Conservation (phyloP, 2,329 filamentous ascomycete species). For the Elsinoe fawcettii region DNA sequence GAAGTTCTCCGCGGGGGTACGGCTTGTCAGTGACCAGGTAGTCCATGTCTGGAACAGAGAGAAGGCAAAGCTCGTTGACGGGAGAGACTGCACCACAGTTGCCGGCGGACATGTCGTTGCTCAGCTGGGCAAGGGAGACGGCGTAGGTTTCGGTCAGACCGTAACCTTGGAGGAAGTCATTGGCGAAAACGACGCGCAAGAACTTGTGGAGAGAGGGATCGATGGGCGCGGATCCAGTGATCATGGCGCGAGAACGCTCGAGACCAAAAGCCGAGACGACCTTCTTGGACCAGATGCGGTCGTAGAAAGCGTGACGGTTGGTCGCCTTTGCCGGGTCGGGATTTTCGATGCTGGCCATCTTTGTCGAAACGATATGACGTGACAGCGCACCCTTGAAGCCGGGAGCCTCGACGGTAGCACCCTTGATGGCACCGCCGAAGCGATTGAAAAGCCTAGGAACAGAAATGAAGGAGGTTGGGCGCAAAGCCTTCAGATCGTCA, state of each 20-base stretch:
- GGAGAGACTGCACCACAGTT: slow-evolving; percentile 16
- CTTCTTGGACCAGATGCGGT: slow-evolving; percentile 15
- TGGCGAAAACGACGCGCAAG: slow-evolving; percentile 15
- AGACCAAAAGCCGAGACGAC: slow-evolving; percentile 16
- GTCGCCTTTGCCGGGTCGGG: slow-evolving; percentile 35
- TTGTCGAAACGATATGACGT: slow-evolving; percentile 15
- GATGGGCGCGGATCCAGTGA: slow-evolving; percentile 16
- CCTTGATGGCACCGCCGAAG: slow-evolving; percentile 17
- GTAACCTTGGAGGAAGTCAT: slow-evolving; percentile 16
- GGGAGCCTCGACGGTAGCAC: neutral
- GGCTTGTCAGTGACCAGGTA: slow-evolving; percentile 16
- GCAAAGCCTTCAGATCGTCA: slow-evolving; percentile 16
- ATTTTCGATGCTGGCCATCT: slow-evolving; percentile 14
- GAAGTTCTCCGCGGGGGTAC: slow-evolving; percentile 17
- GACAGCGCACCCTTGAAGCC: slow-evolving; percentile 15
- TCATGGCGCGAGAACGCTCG: slow-evolving; percentile 14
- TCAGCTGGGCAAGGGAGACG: slow-evolving; percentile 13
- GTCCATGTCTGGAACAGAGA: slow-evolving; percentile 16
- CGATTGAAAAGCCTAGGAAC: slow-evolving; percentile 16
- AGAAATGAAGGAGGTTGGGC: slow-evolving; percentile 14
- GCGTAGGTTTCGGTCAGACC: slow-evolving; percentile 18
- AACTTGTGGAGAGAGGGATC: slow-evolving; percentile 16
- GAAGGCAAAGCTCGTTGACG: slow-evolving; percentile 13
- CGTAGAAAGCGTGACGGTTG: slow-evolving; percentile 16
- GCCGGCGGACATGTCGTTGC: slow-evolving; percentile 14